Conservation (phyloP, 169 alveolate genomes). For the Plasmodium berghei region DNA sequence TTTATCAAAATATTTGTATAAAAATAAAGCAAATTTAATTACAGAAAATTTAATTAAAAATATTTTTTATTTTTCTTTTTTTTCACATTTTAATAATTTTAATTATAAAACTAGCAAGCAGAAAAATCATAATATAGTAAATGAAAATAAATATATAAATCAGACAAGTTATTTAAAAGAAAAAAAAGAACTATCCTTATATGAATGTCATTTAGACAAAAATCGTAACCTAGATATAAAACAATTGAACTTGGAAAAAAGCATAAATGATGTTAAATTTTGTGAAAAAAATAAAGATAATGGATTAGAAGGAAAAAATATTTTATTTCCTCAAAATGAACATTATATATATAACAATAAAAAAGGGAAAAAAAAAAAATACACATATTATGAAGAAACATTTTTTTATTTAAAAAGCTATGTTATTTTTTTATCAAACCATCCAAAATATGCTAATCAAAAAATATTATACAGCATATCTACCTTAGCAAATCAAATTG, state of each 20-base stretch:
- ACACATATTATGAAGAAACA: background rate
- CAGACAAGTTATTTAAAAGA: background rate
- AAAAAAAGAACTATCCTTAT: no score
- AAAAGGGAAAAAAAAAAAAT: background rate
- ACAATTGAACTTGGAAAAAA: background rate
- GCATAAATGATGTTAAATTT: background rate
- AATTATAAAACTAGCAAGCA: background rate
- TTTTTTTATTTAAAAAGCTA: conserved; percentile 32
- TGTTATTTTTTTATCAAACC: conserved; percentile 42
- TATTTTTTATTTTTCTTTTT: conserved; percentile 34
- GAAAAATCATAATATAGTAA: background rate
- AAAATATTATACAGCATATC: conserved; percentile 38
- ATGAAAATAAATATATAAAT: no score
- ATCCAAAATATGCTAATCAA: conserved; percentile 22
- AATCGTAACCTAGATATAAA: background rate
- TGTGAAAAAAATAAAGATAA: background rate
- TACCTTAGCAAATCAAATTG: conserved; percentile 22
- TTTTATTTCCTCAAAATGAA: background rate
- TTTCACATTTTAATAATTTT: conserved; percentile 21
- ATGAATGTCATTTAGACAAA: background rate
- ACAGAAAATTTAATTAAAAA: conserved; percentile 27
- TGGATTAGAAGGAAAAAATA: background rate
- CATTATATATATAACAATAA: no score
- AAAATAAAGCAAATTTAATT: conserved; percentile 9
- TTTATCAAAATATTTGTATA: conserved; percentile 41